Base-by-base conservation (phyloP, 768 basidiomycete species). In the Boletus eberwhitei region DNA sequence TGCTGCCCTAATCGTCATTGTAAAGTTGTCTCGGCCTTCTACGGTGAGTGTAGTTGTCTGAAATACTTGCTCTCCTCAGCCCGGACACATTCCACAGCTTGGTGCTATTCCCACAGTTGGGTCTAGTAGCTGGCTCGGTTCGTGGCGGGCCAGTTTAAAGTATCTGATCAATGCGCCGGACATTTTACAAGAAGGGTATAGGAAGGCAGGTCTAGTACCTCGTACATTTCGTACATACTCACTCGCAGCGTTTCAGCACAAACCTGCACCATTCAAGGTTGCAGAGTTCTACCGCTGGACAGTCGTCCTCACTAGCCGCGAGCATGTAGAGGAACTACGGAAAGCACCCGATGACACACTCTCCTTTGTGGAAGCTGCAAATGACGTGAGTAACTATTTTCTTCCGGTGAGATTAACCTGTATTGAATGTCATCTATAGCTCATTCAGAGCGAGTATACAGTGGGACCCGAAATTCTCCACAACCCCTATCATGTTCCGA, bases 391-490 rank as follows among this genome's bases (percentile, higher is more conserved):
- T 17, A 11, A 24, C 4, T 2, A 5, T 36, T 43, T 21, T 38
- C 21, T 31, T 7, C 29, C 29, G 22, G 2, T 39, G 19, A 19
- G 21, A 11, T 17, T 29, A 16, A 31, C n/a, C 9, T 7, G 14
- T 5, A 22, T 32, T 17, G 14, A 53, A 26, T 13, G 8, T 16
- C 16, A 12, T 43, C 2, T 1, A 48, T 34, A 82, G 79, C 26
- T 56, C 1, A 8, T 79, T 13, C 73, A 76, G 21, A 48, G 64
- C 8, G 63, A 71, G 1, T 73, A 79, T 55, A 76, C 75, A 0
- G 26, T 83, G 0, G 74, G 75, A 0, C 58, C 59, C 0, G 61
- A 73, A 35, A 47, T 75, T 26, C 26, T 55, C 11, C 38, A 64
- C 1, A 66, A 73, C 53, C 48, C 45, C 4, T 75, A 74, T 42